Evolutionary conservation across 805 yeast genomes (phyloP), one percentile per base, ranked within the genome.

Genomic region (Ogataea naganishii): DNA sequence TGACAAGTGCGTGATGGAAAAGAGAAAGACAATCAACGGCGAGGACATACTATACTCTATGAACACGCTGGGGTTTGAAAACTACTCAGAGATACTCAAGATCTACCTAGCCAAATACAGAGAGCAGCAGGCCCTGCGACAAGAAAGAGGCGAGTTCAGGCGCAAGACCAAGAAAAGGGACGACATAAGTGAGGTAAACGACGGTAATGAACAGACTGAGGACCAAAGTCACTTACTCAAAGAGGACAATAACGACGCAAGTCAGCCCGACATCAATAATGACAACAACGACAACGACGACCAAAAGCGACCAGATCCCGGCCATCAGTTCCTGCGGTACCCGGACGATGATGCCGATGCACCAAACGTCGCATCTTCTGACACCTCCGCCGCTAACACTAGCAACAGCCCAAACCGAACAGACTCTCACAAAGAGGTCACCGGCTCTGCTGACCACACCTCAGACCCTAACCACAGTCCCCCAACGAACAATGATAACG

Each of bases 71-170:
- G 84, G 84, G 8, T 77, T 76, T 46, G 84, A 76, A 39, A 76
- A 76, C 45, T 77, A 77, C 44, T 68, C 80, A 17, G 84, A 76
- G 46, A 78, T 76, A 23, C 62, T 76, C 39, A 76, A 76, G 44
- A 77, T 76, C 23, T 77, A 76, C 44, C 54, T 76, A 35, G 80
- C 84, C 28, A 77, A 76, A 47, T 76, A 75, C 47, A 53, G 84
- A 41, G 78, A 75, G 35, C 88, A 80, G 41, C 88, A 81, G 45
- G 86, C 84, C 3, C 43, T 78, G 36, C 75, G 68, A 43, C 84
- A 76, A 44, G 82, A 75, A 40, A 55, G 80, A 17, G 80, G 79
- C 2, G 81, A 75, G 37, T 44, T 64, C 6, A 49, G 56, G 26
- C 58, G 53, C 39, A 41, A 48, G 31, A 23, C 27, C 11, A 33